Base-by-base conservation (phyloP, 2,329 filamentous ascomycete species). In the Didymella sp. region DNA sequence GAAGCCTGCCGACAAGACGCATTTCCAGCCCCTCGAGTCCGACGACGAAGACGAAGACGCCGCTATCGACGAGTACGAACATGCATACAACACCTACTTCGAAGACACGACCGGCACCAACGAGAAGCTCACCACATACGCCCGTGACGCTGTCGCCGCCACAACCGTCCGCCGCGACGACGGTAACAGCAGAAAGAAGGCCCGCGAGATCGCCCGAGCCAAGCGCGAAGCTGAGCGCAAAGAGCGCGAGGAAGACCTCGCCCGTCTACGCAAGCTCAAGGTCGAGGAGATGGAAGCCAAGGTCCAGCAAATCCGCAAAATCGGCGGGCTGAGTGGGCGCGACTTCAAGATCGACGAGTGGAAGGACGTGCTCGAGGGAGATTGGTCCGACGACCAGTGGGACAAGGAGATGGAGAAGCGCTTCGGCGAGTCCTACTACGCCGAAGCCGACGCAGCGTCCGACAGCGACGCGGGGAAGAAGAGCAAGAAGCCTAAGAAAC, bases 61-160 rank as follows among this genome's bases (percentile, higher is more conserved):
- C 25, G 84, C 86, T 42, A 93, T 93, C 24, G 94, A 98, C 41
- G 87, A 89, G 59, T 96, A 94, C 70, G 95, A 99, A 78, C 85
- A 90, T 63, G 93, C 93, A 4, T 99, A 96, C 80, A 99, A 99
- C 78, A 79, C 97, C 78, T 89, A 95, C 30, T 99, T 99, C 71
- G 95, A 99, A 74, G 91, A 98, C 68, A 92, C 95, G 0, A 85
- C 85, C 58, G 92, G 91, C 72, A 88, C 91, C 68, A 97, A 97
- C 72, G 92, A 96, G 77, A 88, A 90, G 46, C 81, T 99, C 28
- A 87, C 89, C 70, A 92, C 93, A 6, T 96, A 97, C 78, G 89
- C 94, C 53, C 89, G 94, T 86, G 92, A 96, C 73, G 84, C 92
- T 17, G 89, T 90, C 33, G 88, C 88, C 35, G 88, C 89, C 61